Percentiles rank a stretch among this genome's conserved stretches.
Conservation (phyloP, 2,329 filamentous ascomycete genomes). For the Nigrospora osmanthi region DNA sequence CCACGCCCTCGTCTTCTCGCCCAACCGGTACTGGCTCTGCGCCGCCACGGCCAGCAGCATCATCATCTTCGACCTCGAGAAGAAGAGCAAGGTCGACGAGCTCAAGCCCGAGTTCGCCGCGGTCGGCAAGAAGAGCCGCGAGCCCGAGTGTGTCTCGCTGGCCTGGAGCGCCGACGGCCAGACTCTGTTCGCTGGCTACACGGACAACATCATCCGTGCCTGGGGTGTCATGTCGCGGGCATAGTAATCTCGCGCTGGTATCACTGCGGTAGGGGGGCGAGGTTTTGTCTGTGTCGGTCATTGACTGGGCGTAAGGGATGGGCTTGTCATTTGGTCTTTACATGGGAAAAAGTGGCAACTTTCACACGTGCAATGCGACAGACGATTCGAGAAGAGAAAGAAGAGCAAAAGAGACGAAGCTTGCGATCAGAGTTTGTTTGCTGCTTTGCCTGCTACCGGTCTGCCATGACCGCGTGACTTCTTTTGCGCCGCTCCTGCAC, state of each 20-base stretch:
- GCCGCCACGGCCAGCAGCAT: constrained; percentile 94
- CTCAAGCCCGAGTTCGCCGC: constrained; percentile 96
- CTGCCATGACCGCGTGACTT: too few species aligned
- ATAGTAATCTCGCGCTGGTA: constrained; percentile 32
- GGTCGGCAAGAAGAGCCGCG: constrained; percentile 97
- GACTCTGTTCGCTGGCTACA: constrained; percentile 99
- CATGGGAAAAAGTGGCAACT: constrained; percentile 4
- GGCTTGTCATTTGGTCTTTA: constrained; percentile 6
- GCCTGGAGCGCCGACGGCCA: constrained; percentile 98
- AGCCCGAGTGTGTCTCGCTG: constrained; percentile 95
- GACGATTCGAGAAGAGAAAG: neutral
- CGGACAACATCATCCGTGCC: constrained; percentile 97
- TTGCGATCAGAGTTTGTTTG: too few species aligned
- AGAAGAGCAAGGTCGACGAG: constrained; percentile 99
- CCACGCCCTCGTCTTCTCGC: constrained; percentile 99
- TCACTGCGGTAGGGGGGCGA: neutral
- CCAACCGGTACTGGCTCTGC: constrained; percentile 99
- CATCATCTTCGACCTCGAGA: constrained; percentile 99
- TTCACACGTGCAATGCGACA: constrained; percentile 3
- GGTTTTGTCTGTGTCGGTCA: constrained; percentile 2
- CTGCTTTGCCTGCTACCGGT: too few species aligned
- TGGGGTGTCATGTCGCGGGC: constrained; percentile 97
- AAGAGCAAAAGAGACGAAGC: too few species aligned
- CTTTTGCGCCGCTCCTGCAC: too few species aligned
- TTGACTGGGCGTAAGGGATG: constrained; percentile 7